Percentiles rank a stretch among this genome's conserved stretches.
These are phyloP conservation scores for Venturia carpophila DNA, from an alignment of 2,329 filamentous ascomycete species.

Conservation along the genomic window DNA sequence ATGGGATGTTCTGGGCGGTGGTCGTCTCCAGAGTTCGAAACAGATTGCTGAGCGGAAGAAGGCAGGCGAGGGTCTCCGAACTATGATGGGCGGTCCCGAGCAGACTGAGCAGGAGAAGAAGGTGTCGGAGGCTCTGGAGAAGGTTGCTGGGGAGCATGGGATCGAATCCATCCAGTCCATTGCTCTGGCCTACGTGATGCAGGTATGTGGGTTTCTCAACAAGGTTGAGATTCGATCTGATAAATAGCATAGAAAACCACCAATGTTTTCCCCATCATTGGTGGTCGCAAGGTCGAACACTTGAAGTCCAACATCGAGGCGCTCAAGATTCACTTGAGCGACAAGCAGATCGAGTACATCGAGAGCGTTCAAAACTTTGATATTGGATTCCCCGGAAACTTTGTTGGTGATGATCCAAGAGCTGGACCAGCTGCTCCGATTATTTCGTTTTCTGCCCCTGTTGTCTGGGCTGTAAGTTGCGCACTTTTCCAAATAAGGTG, in stretches of 20 bases:
- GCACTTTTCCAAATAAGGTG: background rate
- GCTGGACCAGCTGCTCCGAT: background rate
- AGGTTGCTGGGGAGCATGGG: constrained; percentile 49
- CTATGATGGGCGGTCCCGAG: constrained; percentile 20
- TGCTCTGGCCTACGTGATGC: constrained; percentile 58
- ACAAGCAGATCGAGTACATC: constrained; percentile 56
- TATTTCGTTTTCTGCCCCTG: background rate
- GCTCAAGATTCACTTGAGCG: constrained; percentile 49
- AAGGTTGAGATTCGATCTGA: background rate
- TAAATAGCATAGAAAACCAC: constrained; percentile 48
- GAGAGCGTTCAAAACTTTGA: constrained; percentile 53
- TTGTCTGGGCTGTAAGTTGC: background rate
- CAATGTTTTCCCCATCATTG: constrained; percentile 63
- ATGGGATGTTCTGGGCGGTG: constrained; percentile 25
- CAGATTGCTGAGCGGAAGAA: constrained; percentile 36
- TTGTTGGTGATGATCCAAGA: constrained; percentile 35
- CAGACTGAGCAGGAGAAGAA: constrained; percentile 41
- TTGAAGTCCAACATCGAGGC: constrained; percentile 60
- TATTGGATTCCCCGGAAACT: constrained; percentile 55
- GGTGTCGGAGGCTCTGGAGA: constrained; percentile 49
- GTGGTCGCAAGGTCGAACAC: constrained; percentile 59
- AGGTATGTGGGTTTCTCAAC: background rate
- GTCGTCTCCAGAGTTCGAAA: constrained; percentile 28
- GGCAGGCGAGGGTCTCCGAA: constrained; percentile 32
- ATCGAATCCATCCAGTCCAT: constrained; percentile 42